These are phyloP conservation scores for Beauveria pseudobassiana DNA, from an alignment of 2,329 filamentous ascomycete genomes.

Conservation along the genomic window DNA sequence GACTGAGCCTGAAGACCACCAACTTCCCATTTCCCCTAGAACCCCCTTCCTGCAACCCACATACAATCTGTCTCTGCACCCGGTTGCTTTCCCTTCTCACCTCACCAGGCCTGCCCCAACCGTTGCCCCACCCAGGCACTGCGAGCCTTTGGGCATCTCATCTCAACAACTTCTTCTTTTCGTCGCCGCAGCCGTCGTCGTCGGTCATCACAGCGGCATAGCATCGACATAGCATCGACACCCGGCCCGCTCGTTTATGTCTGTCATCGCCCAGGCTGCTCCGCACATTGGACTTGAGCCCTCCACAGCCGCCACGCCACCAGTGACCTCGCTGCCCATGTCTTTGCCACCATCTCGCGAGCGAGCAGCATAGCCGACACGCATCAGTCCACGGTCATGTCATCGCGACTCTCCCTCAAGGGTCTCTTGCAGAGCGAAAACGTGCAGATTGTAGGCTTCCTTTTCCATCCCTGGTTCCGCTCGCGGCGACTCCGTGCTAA, in stretches of 20 bases:
- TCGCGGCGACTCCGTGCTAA: not conserved
- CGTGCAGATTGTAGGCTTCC: not conserved
- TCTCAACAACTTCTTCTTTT: not conserved
- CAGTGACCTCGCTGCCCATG: not conserved
- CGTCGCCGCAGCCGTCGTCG: not conserved
- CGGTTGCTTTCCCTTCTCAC: too few relatives aligned
- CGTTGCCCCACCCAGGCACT: too few relatives aligned
- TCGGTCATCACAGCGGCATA: not conserved
- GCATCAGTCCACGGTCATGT: not conserved
- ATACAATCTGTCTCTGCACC: too few relatives aligned
- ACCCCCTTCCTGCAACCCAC: too few relatives aligned
- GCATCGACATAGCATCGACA: not conserved
- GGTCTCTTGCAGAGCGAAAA: slow-evolving; percentile 6
- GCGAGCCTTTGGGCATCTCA: not conserved
- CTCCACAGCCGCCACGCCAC: not conserved
- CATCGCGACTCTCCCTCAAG: slow-evolving; percentile 1
- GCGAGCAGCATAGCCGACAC: not conserved
- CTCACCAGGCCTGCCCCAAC: too few relatives aligned
- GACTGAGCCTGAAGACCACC: too few relatives aligned
- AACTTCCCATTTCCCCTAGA: too few relatives aligned
- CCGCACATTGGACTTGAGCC: not conserved
- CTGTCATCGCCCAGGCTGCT: not conserved
- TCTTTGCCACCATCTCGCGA: not conserved
- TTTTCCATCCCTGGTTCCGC: too few relatives aligned
- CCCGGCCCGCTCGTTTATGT: not conserved